Evolutionary conservation across 176 grass and related monocot genomes (phyloP).

Genomic region (Alopecurus myosuroides): DNA sequence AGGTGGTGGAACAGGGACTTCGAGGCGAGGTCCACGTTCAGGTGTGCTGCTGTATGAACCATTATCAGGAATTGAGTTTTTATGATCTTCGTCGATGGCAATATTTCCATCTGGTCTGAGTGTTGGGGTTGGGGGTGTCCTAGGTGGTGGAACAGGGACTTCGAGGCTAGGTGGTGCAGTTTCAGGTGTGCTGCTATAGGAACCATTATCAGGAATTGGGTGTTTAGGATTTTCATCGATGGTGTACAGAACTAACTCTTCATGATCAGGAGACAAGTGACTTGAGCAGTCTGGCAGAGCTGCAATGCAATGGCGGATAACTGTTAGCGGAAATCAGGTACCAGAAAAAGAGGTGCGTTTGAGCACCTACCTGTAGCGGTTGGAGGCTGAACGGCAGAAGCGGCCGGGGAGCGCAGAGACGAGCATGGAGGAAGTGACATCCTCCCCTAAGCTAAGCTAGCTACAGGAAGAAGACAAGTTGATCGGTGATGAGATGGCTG

Average conservation of each 20-base stretch:
- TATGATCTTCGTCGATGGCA: background rate
- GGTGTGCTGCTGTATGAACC: too few species aligned
- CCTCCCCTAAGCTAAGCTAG: background rate
- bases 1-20: too few species aligned
- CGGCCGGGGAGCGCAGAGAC: background rate
- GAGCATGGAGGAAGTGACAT: background rate
- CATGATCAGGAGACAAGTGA: background rate
- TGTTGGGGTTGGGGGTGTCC: too few species aligned
- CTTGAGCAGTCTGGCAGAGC: background rate
- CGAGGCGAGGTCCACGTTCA: background rate
- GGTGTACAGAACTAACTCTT: too few species aligned
- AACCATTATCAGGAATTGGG: too few species aligned
- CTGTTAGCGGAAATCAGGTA: background rate
- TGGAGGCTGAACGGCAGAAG: background rate
- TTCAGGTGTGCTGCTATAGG: too few species aligned
- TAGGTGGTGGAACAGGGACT: too few species aligned
- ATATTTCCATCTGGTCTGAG: too few species aligned
- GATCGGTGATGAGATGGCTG: background rate
- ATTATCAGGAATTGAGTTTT: background rate
- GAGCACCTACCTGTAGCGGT: background rate
- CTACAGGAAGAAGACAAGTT: background rate
- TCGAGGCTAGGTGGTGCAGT: background rate
- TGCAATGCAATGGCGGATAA: background rate
- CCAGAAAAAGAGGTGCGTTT: background rate
- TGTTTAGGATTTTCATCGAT: too few species aligned